These are phyloP conservation scores for Sapria himalayana DNA, from an alignment of 345 rosid genomes.

Conservation along the genomic window DNA sequence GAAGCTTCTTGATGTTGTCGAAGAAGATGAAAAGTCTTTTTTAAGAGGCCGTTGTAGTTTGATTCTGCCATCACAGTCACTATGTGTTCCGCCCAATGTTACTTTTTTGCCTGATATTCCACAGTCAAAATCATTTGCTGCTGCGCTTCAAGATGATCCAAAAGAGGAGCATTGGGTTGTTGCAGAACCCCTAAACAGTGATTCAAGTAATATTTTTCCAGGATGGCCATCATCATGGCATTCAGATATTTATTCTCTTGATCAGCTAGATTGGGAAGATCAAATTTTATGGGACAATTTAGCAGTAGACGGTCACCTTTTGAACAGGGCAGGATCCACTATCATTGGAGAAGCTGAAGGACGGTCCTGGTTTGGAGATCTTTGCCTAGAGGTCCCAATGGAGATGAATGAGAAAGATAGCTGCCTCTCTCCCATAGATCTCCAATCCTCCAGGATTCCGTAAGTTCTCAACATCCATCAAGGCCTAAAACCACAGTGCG, in stretches of 20 bases:
- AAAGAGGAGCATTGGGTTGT: constrained; percentile 24
- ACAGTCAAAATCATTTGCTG: constrained; percentile 20
- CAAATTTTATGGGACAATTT: constrained; percentile 62
- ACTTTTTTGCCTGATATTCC: no score
- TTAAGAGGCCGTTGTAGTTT: constrained; percentile 34
- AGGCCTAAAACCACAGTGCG: constrained; percentile 8
- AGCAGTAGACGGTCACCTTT: constrained; percentile 26
- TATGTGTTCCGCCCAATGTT: no score
- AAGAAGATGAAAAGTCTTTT: constrained; percentile 76
- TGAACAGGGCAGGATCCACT: constrained; percentile 14
- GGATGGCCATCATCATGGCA: constrained; percentile 30
- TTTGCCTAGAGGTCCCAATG: constrained; percentile 11
- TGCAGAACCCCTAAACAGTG: constrained; percentile 54
- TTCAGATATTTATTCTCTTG: constrained; percentile 42
- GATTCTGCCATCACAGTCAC: no score
- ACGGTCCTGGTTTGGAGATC: constrained; percentile 14
- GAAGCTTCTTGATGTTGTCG: constrained; percentile 46
- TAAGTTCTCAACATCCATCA: constrained; percentile 20
- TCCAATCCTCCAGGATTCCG: constrained; percentile 31
- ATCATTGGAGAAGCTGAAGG: constrained; percentile 17
- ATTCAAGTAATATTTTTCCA: constrained; percentile 16
- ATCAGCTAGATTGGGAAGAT: constrained; percentile 88
- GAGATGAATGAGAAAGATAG: constrained; percentile 17
- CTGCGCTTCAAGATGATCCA: constrained; percentile 13
- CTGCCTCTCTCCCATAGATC: constrained; percentile 13